Evolutionary conservation across 805 yeast genomes (phyloP).

Genomic region (Saccharomycopsis fermentans): DNA sequence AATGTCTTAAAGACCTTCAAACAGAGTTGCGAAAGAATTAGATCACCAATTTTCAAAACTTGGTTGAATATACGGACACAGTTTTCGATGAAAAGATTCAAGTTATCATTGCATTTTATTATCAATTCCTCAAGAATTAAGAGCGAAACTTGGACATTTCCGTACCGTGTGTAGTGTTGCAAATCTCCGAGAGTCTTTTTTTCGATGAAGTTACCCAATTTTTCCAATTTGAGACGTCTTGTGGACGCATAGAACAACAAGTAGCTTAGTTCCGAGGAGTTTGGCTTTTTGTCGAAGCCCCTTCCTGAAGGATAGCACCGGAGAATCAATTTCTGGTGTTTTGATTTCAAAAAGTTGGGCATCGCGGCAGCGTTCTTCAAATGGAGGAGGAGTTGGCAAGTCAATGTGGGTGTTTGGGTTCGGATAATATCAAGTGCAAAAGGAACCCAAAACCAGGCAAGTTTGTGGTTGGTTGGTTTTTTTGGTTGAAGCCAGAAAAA

Average conservation of each 20-base stretch:
- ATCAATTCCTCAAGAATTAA: conserved; percentile 61
- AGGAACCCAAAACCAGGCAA: background rate
- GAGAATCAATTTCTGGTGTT: conserved; percentile 80
- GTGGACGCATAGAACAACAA: conserved; percentile 84
- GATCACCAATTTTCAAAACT: conserved; percentile 47
- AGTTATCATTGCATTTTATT: conserved; percentile 67
- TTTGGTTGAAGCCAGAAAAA: too few species aligned
- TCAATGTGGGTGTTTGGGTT: background rate
- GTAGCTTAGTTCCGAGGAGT: conserved; percentile 83
- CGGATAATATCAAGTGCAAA: background rate
- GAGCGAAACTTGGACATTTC: conserved; percentile 76
- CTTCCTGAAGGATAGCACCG: conserved; percentile 93
- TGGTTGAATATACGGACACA: conserved; percentile 49
- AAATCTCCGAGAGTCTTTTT: conserved; percentile 54
- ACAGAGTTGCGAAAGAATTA: conserved; percentile 46
- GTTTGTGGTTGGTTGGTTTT: too few species aligned
- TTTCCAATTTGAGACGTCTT: conserved; percentile 77
- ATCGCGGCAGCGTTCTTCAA: conserved; percentile 4
- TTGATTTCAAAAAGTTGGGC: conserved; percentile 35
- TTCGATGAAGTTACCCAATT: conserved; percentile 63
- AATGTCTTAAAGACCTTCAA: conserved; percentile 39
- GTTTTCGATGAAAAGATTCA: conserved; percentile 70
- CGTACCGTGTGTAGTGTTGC: conserved; percentile 45
- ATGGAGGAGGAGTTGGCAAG: background rate
- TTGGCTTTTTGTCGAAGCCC: conserved; percentile 79